These are phyloP conservation scores for Fusarium sarcochroum DNA, from an alignment of 2,329 filamentous ascomycete species.

Conservation along the genomic window DNA sequence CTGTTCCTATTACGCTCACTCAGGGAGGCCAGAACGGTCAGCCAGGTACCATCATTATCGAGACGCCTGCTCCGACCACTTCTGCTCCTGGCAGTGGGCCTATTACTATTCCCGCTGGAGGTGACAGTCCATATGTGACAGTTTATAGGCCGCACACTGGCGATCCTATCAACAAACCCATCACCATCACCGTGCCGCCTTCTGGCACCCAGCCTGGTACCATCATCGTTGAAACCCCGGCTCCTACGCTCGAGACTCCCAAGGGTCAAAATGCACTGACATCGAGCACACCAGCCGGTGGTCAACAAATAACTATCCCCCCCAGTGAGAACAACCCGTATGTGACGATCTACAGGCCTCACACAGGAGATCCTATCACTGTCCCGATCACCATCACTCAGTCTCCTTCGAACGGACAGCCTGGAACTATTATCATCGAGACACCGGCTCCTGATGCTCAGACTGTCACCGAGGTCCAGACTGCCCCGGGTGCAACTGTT, in stretches of 20 bases:
- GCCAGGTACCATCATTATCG: conserved; percentile 35
- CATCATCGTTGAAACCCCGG: conserved; percentile 34
- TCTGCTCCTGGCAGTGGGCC: conserved; percentile 20
- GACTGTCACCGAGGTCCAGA: conserved; percentile 17
- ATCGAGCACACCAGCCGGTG: conserved; percentile 2
- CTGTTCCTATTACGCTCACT: conserved; percentile 34
- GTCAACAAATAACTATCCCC: conserved; percentile 32
- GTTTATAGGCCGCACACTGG: conserved; percentile 32
- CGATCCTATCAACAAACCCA: conserved; percentile 12
- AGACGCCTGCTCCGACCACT: conserved; percentile 28
- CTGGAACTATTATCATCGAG: conserved; percentile 37
- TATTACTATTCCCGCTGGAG: conserved; percentile 30
- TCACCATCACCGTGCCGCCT: conserved; percentile 24
- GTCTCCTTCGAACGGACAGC: conserved; percentile 30
- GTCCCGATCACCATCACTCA: conserved; percentile 36
- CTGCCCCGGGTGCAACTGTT: conserved; percentile 9
- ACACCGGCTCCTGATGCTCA: conserved; percentile 18
- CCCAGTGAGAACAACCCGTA: conserved; percentile 33
- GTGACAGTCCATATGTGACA: conserved; percentile 24
- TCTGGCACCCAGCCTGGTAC: conserved; percentile 24
- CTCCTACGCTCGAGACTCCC: conserved; percentile 23
- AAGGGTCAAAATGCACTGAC: conserved; percentile 28
- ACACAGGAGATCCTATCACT: conserved; percentile 35
- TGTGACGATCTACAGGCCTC: conserved; percentile 33
- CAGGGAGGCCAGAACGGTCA: conserved; percentile 23